Conservation (phyloP, 2,329 filamentous ascomycete species). For the Colletotrichum sansevieriae region DNA sequence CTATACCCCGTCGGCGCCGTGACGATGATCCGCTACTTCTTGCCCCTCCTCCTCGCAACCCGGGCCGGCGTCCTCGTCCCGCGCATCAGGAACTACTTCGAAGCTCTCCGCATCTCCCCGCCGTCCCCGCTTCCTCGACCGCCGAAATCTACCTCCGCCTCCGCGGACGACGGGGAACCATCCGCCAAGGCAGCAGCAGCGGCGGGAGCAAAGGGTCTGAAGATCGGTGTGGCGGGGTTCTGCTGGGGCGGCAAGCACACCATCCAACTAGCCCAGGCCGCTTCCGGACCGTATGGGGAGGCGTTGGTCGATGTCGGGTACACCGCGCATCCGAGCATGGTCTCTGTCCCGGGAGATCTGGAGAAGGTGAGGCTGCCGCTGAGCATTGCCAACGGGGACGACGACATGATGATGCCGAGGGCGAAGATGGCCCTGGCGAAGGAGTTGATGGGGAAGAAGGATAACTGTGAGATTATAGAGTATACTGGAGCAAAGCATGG, state of each 20-base stretch:
- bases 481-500: slow-evolving; percentile 50
- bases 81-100: slow-evolving; percentile 53
- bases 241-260: slow-evolving; percentile 74
- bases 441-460: slow-evolving; percentile 51
- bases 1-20: slow-evolving; percentile 48
- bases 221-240: slow-evolving; percentile 69
- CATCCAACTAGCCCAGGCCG: slow-evolving; percentile 54
- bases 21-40: slow-evolving; percentile 37
- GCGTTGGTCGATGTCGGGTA: slow-evolving; percentile 65
- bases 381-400: slow-evolving; percentile 60
- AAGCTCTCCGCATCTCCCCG: slow-evolving; percentile 51
- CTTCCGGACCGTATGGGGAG: slow-evolving; percentile 44
- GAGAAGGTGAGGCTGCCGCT: slow-evolving; percentile 59
- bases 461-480: slow-evolving; percentile 44
- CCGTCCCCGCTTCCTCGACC: slow-evolving; percentile 14
- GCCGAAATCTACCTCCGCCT: slow-evolving; percentile 5
- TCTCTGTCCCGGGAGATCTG: slow-evolving; percentile 62
- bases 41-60: slow-evolving; percentile 52
- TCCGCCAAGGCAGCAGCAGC: background rate
- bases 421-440: slow-evolving; percentile 52
- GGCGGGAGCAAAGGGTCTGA: slow-evolving; percentile 39
- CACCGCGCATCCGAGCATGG: slow-evolving; percentile 64
- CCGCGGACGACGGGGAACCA: background rate
- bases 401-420: slow-evolving; percentile 55
- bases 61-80: slow-evolving; percentile 50